Base-by-base conservation (phyloP, 345 rosid species). In the Moringa oleifera region DNA sequence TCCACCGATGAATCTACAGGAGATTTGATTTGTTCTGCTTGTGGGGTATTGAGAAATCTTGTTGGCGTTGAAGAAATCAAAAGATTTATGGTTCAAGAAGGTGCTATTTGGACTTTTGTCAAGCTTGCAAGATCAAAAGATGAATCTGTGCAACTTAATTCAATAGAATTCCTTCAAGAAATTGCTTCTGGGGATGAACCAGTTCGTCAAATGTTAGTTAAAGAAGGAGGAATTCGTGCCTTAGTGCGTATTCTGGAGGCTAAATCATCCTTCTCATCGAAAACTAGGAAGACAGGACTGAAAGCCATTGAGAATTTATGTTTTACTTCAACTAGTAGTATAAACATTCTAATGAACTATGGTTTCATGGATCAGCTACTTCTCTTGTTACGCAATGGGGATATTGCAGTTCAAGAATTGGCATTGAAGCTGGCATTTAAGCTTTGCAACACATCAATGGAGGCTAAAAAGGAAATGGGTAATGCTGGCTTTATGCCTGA, bases 51-150 rank as follows among this genome's bases (percentile, higher is more conserved):
- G 79, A 82, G 81, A 55, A 94, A 94, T 61, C 92, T 94, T 15
- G 77, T 77, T 19, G 85, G 82, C n/a, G 92, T 94, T 53, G 95
- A 90, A 65, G 99, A 94, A 68, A 90, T 94, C 20, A 90, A 82
- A 79, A 76, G 91, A 65, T 90, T 78, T 66, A 83, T 88, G 81
- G 73, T 85, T 16, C 97, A 94, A 21, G 97, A 88, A 72, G 92
- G 84, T 0, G 92, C 79, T 0, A 54, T 94, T 46, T 53, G 79
- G 0, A 79, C 72, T 0, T 90, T 88, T 64, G 58, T 85, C 71
- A 88, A 77, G 79, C 96, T 94, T 12, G 55, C 75, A 37, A 79
- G 84, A 59, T 88, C 96, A 0, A 85, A 64, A 57, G 85, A 83
- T 47, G 97, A 94, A 65, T 67, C 71, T 33, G 85, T 86, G 71